Evolutionary conservation across 352 stramenopile species (phyloP).

Genomic region (Halophytophthora polymorphica): DNA sequence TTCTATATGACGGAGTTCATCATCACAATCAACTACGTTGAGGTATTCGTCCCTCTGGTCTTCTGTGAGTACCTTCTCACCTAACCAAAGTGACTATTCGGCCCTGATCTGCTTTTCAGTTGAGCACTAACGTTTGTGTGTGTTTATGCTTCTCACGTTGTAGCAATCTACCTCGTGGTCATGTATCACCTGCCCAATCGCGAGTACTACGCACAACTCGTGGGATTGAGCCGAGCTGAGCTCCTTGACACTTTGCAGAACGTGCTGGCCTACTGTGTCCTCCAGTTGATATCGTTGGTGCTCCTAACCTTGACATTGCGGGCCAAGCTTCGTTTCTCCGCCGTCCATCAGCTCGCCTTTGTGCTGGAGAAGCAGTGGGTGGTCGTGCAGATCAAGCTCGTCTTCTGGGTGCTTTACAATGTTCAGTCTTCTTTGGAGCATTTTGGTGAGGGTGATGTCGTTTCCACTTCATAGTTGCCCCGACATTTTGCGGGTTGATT

Average conservation of each 20-base stretch:
- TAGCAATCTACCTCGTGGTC: slow-evolving; percentile 25
- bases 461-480: too few relatives aligned
- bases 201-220: slow-evolving; percentile 27
- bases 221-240: slow-evolving; percentile 8
- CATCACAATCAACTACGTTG: slow-evolving; percentile 28
- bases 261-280: slow-evolving; percentile 31
- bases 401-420: slow-evolving; percentile 35
- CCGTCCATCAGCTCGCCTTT: slow-evolving; percentile 31
- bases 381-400: slow-evolving; percentile 29
- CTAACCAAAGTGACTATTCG: background rate
- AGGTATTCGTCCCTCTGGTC: slow-evolving; percentile 23
- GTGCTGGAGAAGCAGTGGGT: slow-evolving; percentile 30
- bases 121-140: too few relatives aligned
- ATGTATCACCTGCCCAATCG: slow-evolving; percentile 33
- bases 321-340: slow-evolving; percentile 23
- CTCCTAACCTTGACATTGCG: slow-evolving; percentile 19
- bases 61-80: slow-evolving; percentile 15
- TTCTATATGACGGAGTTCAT: slow-evolving; percentile 27
- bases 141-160: background rate
- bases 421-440: slow-evolving; percentile 25
- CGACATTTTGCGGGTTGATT: too few relatives aligned
- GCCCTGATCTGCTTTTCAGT: too few relatives aligned
- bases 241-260: slow-evolving; percentile 23
- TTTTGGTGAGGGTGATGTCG: too few relatives aligned
- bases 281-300: slow-evolving; percentile 38